A percentile compares a stretch with the other conserved stretches of the same genome.
These are phyloP conservation scores for Berberis thunbergii DNA, from an alignment of 164 flowering plant genomes.

Conservation along the genomic window DNA sequence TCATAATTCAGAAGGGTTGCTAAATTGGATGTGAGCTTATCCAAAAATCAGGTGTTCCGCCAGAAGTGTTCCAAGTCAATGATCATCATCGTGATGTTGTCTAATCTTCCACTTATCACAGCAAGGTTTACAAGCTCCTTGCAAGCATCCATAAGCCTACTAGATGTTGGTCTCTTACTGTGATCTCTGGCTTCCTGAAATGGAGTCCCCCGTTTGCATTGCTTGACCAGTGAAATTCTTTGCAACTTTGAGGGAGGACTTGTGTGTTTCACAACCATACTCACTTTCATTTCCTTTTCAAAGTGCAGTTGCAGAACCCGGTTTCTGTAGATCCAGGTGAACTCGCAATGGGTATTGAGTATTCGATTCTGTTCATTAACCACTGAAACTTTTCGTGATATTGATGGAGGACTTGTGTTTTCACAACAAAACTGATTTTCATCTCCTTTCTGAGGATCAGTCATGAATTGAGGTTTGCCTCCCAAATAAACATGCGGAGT, in stretches of 20 bases:
- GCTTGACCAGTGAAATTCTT: neutral
- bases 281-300: neutral
- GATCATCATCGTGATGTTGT: conserved; percentile 78
- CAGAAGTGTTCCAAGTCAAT: conserved; percentile 50
- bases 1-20: conserved; percentile 1
- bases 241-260: neutral
- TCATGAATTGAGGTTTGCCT: conserved; percentile 16
- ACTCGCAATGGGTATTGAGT: neutral
- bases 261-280: neutral
- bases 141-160: conserved; percentile 40
- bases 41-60: conserved; percentile 14
- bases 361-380: conserved; percentile 7
- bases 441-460: conserved; percentile 10
- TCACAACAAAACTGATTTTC: conserved; percentile 9
- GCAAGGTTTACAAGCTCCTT: conserved; percentile 66
- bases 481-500: conserved; percentile 17
- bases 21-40: neutral
- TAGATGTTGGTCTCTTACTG: conserved; percentile 16
- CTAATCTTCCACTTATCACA: conserved; percentile 55
- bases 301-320: too few relatives aligned
- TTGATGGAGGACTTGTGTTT: conserved; percentile 16
- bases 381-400: conserved; percentile 8
- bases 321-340: too few relatives aligned
- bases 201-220: neutral
- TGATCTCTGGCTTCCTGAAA: conserved; percentile 3